phyloP scores from a whole-genome alignment of 2,329 filamentous ascomycete genomes.

The Alternaria ethzedia region DNA sequence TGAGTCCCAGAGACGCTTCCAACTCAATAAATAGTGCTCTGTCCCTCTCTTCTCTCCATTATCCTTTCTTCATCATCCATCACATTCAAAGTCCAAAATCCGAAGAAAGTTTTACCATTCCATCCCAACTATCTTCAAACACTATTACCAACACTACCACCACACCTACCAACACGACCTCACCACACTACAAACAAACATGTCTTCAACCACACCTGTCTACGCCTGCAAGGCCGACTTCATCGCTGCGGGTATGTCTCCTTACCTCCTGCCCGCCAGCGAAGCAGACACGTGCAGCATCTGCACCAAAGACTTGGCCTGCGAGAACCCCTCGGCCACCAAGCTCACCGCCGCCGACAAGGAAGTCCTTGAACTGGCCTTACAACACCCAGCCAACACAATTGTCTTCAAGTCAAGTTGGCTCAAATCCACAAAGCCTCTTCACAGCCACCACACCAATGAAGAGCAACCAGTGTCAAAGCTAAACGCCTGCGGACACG shows the following conservation, averaged over 20 bases:
- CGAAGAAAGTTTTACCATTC: background rate
- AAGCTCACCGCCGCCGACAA: background rate
- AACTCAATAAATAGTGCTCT: background rate
- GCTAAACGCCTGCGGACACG: background rate
- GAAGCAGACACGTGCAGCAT: background rate
- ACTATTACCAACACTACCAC: background rate
- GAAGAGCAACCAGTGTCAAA: background rate
- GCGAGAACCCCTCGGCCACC: background rate
- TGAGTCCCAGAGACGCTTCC: background rate
- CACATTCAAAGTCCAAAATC: background rate
- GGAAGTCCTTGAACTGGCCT: background rate
- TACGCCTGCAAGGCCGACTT: background rate
- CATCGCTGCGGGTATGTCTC: background rate
- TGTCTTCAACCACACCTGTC: background rate
- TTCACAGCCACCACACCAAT: background rate
- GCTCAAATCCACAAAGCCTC: background rate
- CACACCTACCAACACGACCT: background rate
- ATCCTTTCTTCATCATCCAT: background rate
- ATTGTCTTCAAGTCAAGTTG: background rate
- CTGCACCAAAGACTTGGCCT: constrained; percentile 3
- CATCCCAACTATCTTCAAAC: background rate
- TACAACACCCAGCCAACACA: background rate
- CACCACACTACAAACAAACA: background rate
- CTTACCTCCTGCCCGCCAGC: background rate
- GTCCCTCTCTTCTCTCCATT: background rate